Conservation (phyloP, 2,329 filamentous ascomycete genomes). For the Aschersonia sp. region DNA sequence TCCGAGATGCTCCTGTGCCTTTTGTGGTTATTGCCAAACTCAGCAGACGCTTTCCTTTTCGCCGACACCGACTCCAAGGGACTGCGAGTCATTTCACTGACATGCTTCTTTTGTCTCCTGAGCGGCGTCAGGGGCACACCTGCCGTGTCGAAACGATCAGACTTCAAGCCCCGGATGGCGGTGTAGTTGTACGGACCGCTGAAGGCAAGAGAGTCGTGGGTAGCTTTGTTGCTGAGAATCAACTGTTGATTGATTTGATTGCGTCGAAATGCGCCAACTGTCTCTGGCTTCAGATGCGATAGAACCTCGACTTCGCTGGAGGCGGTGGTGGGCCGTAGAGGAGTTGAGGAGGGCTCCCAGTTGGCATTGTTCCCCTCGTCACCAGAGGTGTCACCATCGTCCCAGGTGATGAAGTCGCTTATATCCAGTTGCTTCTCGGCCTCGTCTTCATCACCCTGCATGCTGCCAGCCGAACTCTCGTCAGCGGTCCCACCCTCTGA, state of each 20-base stretch:
- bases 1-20: constrained; percentile 45
- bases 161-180: constrained; percentile 47
- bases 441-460: constrained; percentile 43
- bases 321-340: constrained; percentile 32
- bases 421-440: constrained; percentile 50
- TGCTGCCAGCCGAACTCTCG: constrained; percentile 25
- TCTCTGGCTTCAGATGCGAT: constrained; percentile 49
- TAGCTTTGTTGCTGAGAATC: constrained; percentile 44
- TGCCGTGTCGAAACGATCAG: constrained; percentile 50
- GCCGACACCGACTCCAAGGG: constrained; percentile 32
- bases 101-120: constrained; percentile 38
- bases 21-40: constrained; percentile 31
- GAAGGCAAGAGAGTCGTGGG: constrained; percentile 47
- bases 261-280: constrained; percentile 65
- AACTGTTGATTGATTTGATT: constrained; percentile 49
- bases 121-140: constrained; percentile 54
- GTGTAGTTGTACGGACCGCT: constrained; percentile 44
- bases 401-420: constrained; percentile 59
- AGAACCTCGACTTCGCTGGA: constrained; percentile 29
- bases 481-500: constrained; percentile 42
- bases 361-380: constrained; percentile 41
- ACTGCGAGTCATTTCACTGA: constrained; percentile 30
- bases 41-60: constrained; percentile 40
- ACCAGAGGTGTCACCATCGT: constrained; percentile 41
- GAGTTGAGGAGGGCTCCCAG: constrained; percentile 36